Evolutionary conservation across 2,329 filamentous ascomycete species (phyloP).

Genomic region (Fonsecaea pedrosoi): DNA sequence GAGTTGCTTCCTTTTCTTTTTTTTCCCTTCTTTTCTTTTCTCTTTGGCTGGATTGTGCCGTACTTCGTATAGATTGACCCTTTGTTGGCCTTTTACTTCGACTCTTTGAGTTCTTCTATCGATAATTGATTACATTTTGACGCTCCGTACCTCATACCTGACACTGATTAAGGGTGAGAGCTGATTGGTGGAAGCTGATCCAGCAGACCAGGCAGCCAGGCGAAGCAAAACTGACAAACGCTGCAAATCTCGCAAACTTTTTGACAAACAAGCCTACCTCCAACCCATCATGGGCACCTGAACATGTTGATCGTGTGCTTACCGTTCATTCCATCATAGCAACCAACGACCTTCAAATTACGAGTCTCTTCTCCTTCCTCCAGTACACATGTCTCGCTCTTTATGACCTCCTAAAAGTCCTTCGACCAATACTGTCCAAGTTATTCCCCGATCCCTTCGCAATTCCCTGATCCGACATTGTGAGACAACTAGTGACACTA

Average conservation of each 20-base stretch:
- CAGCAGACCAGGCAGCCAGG: too few relatives aligned
- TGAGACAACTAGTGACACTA: background rate
- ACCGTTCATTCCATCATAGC: background rate
- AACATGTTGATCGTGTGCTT: slow-evolving; percentile 3
- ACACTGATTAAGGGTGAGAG: background rate
- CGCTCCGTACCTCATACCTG: background rate
- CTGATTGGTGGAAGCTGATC: background rate
- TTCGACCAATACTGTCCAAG: too few relatives aligned
- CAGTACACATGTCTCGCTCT: background rate
- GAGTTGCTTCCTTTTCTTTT: background rate
- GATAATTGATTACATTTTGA: background rate
- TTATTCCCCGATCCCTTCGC: background rate
- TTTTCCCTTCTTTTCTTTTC: background rate
- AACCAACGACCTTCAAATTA: background rate
- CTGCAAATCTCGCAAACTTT: background rate
- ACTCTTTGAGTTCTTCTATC: background rate
- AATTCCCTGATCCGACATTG: background rate
- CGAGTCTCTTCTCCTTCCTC: background rate
- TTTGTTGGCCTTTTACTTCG: background rate
- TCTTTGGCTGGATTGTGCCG: background rate
- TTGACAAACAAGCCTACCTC: background rate
- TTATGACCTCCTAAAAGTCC: background rate
- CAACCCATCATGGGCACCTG: background rate
- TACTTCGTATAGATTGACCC: background rate
- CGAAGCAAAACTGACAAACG: background rate